Evolutionary conservation across 2,329 filamentous ascomycete species (phyloP).

Genomic region (Fusarium floridanum): DNA sequence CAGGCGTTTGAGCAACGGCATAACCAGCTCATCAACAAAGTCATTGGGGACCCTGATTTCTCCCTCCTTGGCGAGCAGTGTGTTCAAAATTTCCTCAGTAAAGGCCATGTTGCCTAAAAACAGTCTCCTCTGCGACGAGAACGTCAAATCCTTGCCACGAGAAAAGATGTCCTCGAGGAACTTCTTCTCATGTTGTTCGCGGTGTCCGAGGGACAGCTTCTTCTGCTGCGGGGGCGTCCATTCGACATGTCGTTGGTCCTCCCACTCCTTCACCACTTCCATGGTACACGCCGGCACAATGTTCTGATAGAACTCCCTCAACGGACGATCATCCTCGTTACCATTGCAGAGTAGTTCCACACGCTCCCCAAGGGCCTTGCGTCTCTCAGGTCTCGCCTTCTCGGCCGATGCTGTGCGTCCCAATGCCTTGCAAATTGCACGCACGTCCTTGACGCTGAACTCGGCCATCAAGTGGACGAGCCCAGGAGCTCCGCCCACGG

Average conservation of each 20-base stretch:
- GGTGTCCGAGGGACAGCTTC: constrained; percentile 31
- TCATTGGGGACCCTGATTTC: constrained; percentile 27
- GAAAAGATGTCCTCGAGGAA: constrained; percentile 35
- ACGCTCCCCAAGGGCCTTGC: constrained; percentile 37
- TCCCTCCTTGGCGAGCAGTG: constrained; percentile 17
- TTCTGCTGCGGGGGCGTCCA: constrained; percentile 33
- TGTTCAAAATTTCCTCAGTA: constrained; percentile 23
- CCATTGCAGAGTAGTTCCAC: constrained; percentile 30
- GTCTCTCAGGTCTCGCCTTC: constrained; percentile 38
- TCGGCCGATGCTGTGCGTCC: constrained; percentile 38
- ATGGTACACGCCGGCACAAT: constrained; percentile 42
- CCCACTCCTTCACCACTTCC: constrained; percentile 36
- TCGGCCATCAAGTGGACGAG: constrained; percentile 40
- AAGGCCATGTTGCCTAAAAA: constrained; percentile 35
- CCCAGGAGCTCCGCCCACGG: constrained; percentile 39
- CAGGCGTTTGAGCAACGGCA: constrained; percentile 41
- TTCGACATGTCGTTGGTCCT: constrained; percentile 16
- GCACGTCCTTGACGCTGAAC: constrained; percentile 44
- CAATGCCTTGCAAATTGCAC: constrained; percentile 32
- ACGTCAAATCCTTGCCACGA: not conserved
- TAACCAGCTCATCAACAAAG: constrained; percentile 32
- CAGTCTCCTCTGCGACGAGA: constrained; percentile 13
- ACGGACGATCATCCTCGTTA: constrained; percentile 33
- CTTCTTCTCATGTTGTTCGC: constrained; percentile 26
- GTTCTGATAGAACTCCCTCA: constrained; percentile 39